These are phyloP conservation scores for Escovopsis sp. DNA, from an alignment of 2,329 filamentous ascomycete species.

Conservation along the genomic window DNA sequence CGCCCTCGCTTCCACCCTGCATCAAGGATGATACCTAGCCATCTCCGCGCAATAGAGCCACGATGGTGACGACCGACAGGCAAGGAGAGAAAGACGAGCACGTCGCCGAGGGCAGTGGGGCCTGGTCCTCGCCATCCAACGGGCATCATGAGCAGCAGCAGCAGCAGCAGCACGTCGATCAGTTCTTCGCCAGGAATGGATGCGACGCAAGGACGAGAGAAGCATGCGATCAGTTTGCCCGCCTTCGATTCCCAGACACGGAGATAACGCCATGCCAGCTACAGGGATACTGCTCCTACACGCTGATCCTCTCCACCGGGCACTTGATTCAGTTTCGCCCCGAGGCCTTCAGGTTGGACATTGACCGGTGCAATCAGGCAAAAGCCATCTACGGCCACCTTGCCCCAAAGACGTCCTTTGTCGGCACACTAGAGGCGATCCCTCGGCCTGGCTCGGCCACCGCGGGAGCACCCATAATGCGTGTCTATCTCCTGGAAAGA, in stretches of 20 bases:
- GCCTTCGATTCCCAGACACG: slow-evolving; percentile 15
- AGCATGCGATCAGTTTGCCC: slow-evolving; percentile 17
- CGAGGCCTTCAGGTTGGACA: slow-evolving; percentile 25
- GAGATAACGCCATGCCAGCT: slow-evolving; percentile 18
- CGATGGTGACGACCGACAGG: too few species aligned
- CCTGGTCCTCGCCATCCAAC: too few species aligned
- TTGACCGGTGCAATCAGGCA: slow-evolving; percentile 22
- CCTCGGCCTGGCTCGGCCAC: neutral
- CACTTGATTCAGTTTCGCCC: slow-evolving; percentile 35
- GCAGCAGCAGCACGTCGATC: neutral
- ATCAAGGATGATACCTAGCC: too few species aligned
- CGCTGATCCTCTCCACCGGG: slow-evolving; percentile 24
- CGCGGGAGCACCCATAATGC: slow-evolving; percentile 9
- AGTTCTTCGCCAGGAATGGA: slow-evolving; percentile 12
- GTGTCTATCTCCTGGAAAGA: slow-evolving; percentile 27
- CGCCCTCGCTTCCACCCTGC: too few species aligned
- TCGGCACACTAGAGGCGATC: slow-evolving; percentile 18
- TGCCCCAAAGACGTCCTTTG: slow-evolving; percentile 25
- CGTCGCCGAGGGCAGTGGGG: too few species aligned
- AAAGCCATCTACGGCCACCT: slow-evolving; percentile 23
- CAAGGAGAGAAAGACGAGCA: too few species aligned
- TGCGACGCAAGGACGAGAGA: slow-evolving; percentile 5
- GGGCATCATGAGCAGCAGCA: neutral
- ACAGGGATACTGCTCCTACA: slow-evolving; percentile 40
- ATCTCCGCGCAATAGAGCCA: too few species aligned